phyloP scores from a whole-genome alignment of 2,329 filamentous ascomycete genomes.

The Alternaria hordeiaustralica region DNA sequence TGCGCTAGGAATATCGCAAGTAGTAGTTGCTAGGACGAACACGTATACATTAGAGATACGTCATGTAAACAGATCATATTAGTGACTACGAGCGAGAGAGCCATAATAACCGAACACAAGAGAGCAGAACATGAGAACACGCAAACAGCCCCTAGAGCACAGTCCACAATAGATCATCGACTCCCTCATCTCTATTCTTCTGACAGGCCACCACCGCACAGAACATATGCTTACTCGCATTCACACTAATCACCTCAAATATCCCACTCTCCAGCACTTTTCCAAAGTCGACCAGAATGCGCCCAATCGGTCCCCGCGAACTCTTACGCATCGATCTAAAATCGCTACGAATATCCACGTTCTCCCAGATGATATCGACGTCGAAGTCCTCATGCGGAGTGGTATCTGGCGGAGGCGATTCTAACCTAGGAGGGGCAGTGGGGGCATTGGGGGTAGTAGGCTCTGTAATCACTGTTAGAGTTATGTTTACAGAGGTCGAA shows the following conservation, averaged over 20 bases:
- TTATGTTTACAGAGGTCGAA: background rate
- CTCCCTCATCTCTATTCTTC: slow-evolving; percentile 1
- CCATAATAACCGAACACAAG: background rate
- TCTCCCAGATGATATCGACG: slow-evolving; percentile 6
- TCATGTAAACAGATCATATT: background rate
- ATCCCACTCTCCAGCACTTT: slow-evolving; percentile 3
- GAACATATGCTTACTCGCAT: slow-evolving; percentile 13
- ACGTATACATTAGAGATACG: background rate
- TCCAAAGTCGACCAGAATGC: slow-evolving; percentile 10
- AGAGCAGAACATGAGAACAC: background rate
- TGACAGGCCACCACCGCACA: slow-evolving; percentile 4
- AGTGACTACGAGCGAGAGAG: background rate
- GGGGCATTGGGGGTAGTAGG: background rate
- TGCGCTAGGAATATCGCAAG: background rate
- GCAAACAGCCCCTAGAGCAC: background rate
- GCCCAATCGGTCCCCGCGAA: slow-evolving; percentile 6
- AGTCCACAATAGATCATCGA: background rate
- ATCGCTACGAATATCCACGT: slow-evolving; percentile 4
- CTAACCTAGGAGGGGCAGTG: background rate
- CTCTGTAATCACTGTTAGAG: background rate
- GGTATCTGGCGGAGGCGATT: background rate
- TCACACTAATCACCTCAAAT: slow-evolving; percentile 7
- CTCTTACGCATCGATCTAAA: slow-evolving; percentile 2
- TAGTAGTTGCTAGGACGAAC: background rate
- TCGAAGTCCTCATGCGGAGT: slow-evolving; percentile 5